Percentiles rank a stretch among this genome's conserved stretches.
Conservation (phyloP, 345 rosid genomes). For the Gossypioides kirkii region DNA sequence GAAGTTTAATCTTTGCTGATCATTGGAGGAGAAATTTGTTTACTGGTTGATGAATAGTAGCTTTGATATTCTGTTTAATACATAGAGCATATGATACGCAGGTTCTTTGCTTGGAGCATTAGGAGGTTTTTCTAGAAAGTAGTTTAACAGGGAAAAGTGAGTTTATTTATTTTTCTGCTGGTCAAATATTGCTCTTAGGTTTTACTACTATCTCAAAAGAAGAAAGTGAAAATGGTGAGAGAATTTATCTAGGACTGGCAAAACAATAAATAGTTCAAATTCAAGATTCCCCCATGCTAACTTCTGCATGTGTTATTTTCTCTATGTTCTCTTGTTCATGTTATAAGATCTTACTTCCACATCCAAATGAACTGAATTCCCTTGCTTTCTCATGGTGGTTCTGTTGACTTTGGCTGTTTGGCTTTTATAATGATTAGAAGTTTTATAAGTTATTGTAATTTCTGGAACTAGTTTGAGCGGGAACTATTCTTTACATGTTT, state of each 20-base stretch:
- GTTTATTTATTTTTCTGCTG: not conserved
- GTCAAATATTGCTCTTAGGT: not conserved
- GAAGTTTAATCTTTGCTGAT: conserved; percentile 1
- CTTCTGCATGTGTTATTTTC: not conserved
- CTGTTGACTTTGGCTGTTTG: not conserved
- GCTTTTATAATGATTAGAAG: not conserved
- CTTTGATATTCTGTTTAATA: too few species aligned
- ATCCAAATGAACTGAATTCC: not conserved
- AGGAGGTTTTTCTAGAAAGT: not conserved
- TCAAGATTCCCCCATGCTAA: not conserved
- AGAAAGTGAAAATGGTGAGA: not conserved
- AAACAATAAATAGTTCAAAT: not conserved
- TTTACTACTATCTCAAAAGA: not conserved
- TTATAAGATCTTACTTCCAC: not conserved
- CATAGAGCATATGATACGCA: not conserved
- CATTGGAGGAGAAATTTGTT: not conserved
- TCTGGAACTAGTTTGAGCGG: not conserved
- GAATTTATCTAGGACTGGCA: not conserved
- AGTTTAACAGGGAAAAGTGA: not conserved
- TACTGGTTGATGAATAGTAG: too few species aligned
- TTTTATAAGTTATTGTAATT: not conserved
- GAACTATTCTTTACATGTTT: not conserved
- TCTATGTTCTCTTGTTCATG: not conserved
- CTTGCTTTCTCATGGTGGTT: not conserved
- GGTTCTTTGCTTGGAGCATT: not conserved